Evolutionary conservation across 2,329 filamentous ascomycete genomes (phyloP).

Genomic region (Nemania diffusa): DNA sequence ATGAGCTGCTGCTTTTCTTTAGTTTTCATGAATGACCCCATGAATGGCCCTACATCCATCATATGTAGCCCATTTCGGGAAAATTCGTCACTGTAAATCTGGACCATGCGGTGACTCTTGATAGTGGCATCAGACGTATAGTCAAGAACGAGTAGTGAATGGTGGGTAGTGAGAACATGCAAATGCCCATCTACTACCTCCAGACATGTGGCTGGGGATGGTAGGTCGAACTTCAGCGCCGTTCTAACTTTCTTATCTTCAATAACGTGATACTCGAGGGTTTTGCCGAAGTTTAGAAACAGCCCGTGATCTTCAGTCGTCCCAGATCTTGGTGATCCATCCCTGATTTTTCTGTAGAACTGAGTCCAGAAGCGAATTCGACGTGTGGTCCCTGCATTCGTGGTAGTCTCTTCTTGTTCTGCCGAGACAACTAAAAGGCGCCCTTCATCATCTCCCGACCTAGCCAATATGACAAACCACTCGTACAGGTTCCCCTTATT

Average conservation of each 20-base stretch:
- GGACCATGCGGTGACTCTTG: constrained; percentile 50
- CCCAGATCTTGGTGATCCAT: constrained; percentile 66
- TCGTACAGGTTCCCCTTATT: constrained; percentile 68
- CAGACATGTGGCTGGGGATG: constrained; percentile 64
- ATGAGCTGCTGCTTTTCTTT: constrained; percentile 54
- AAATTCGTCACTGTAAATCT: constrained; percentile 59
- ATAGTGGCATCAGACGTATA: constrained; percentile 52
- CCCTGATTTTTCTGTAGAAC: constrained; percentile 55
- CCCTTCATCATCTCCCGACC: constrained; percentile 52
- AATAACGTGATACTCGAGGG: constrained; percentile 66
- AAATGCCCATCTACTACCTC: constrained; percentile 59
- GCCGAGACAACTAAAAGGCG: constrained; percentile 67
- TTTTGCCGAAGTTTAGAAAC: constrained; percentile 63
- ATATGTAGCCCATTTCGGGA: constrained; percentile 58
- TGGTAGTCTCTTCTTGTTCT: constrained; percentile 43
- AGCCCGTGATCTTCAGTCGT: constrained; percentile 65
- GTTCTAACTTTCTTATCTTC: constrained; percentile 65
- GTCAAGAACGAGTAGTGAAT: constrained; percentile 68
- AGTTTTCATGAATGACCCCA: not conserved
- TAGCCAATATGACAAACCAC: constrained; percentile 70
- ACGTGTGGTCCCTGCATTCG: constrained; percentile 42
- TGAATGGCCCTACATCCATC: constrained; percentile 54
- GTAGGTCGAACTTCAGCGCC: constrained; percentile 59
- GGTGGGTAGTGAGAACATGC: constrained; percentile 61
- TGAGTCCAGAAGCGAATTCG: constrained; percentile 65